Conservation (phyloP, 192 early-diverging fungal genomes). For the Rhizophagus clarus region DNA sequence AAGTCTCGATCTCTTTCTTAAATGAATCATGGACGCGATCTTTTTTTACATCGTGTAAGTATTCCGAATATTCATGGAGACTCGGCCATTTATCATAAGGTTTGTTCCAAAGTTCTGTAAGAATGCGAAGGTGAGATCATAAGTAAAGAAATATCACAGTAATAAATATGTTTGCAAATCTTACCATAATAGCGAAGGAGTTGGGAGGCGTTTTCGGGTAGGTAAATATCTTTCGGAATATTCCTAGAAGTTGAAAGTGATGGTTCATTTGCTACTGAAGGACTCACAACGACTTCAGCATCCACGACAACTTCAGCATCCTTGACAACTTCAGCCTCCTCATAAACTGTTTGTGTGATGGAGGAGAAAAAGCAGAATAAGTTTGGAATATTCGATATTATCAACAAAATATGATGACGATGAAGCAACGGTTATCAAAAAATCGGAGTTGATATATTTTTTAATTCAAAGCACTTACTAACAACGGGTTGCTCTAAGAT, state of each 20-base stretch:
- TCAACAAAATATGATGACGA: neutral
- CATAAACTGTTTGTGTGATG: neutral
- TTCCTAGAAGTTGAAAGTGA: slow-evolving; percentile 3
- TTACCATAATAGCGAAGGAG: slow-evolving; percentile 10
- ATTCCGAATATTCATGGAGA: neutral
- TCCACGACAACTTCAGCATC: neutral
- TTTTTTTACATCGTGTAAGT: slow-evolving; percentile 12
- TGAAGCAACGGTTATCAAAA: neutral
- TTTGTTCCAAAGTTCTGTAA: slow-evolving; percentile 11
- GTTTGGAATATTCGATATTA: neutral
- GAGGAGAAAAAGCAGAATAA: no score
- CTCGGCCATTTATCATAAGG: slow-evolving; percentile 4
- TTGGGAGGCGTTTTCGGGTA: slow-evolving; percentile 6
- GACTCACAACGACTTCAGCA: neutral
- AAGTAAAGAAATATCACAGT: slow-evolving; percentile 20
- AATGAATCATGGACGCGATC: neutral
- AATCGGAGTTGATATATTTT: neutral
- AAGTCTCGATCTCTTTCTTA: neutral
- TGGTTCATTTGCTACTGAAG: neutral
- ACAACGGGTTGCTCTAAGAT: no score
- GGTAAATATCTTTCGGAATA: neutral
- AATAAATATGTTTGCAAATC: slow-evolving; percentile 24
- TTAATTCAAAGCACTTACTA: no score
- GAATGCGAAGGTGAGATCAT: slow-evolving; percentile 16
- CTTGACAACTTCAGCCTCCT: neutral